Percentiles rank a stretch among this genome's conserved stretches.
phyloP scores from a whole-genome alignment of 441 rosid genomes.

The Gossypium laxum region DNA sequence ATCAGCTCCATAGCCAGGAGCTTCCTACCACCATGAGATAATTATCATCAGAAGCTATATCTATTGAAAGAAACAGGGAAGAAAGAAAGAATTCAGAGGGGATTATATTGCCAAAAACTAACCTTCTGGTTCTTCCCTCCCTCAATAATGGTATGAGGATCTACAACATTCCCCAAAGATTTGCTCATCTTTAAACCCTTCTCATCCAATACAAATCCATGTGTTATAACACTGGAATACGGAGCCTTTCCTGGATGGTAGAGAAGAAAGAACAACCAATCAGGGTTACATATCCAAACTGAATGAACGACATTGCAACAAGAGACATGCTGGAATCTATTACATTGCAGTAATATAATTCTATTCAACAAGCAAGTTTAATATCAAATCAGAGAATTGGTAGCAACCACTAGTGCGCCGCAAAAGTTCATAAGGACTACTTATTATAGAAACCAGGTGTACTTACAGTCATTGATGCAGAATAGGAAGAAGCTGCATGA shows the following conservation, averaged over 20 bases:
- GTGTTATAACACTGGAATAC: slow-evolving; percentile 73
- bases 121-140: slow-evolving; percentile 86
- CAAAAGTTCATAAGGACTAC: neutral
- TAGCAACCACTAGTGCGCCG: neutral
- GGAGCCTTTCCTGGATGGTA: slow-evolving; percentile 75
- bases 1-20: slow-evolving; percentile 94
- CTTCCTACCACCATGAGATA: slow-evolving; percentile 50
- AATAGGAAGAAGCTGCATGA: neutral
- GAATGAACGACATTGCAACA: slow-evolving; percentile 4
- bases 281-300: slow-evolving; percentile 7
- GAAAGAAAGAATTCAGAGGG: neutral
- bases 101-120: slow-evolving; percentile 13
- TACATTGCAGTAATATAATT: slow-evolving; percentile 1
- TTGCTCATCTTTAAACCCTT: slow-evolving; percentile 97
- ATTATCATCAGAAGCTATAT: slow-evolving; percentile 15
- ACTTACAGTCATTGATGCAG: neutral
- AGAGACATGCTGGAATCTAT: neutral
- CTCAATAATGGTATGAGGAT: slow-evolving; percentile 69
- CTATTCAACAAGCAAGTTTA: neutral
- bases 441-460: neutral
- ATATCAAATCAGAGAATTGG: neutral
- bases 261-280: slow-evolving; percentile 16
- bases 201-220: slow-evolving; percentile 98
- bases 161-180: slow-evolving; percentile 89
- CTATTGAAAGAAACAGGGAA: neutral